phyloP scores from a whole-genome alignment of 2,329 filamentous ascomycete genomes.

The Ciborinia camelliae region DNA sequence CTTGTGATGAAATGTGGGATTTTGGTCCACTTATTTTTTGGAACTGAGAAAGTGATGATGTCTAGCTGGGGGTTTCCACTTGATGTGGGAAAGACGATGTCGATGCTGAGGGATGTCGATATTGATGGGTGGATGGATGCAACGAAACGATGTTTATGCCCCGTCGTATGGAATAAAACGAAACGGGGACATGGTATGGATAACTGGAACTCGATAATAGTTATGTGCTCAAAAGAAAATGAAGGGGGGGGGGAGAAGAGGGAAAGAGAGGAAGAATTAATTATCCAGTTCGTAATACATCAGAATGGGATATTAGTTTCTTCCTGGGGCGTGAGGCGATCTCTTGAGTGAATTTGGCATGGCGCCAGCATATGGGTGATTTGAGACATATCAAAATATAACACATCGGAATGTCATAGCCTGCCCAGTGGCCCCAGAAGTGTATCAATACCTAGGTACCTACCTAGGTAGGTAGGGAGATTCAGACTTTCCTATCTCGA shows the following conservation, averaged over 20 bases:
- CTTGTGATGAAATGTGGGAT: background rate
- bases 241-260: background rate
- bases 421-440: too few species aligned
- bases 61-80: background rate
- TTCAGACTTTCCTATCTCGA: too few species aligned
- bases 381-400: too few species aligned
- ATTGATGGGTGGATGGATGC: background rate
- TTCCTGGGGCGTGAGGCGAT: too few species aligned
- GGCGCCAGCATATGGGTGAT: too few species aligned
- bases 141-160: background rate
- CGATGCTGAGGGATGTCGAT: background rate
- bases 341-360: too few species aligned
- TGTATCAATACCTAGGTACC: too few species aligned
- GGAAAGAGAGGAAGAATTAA: background rate
- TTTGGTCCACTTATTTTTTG: background rate
- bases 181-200: background rate
- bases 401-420: too few species aligned
- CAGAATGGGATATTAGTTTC: slow-evolving; percentile 5
- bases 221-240: background rate
- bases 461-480: too few species aligned
- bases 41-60: background rate
- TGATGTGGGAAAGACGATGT: background rate
- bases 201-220: background rate
- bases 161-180: background rate
- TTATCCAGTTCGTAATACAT: background rate